These are phyloP conservation scores for Candida insectorum DNA, from an alignment of 805 yeast genomes.

Conservation along the genomic window DNA sequence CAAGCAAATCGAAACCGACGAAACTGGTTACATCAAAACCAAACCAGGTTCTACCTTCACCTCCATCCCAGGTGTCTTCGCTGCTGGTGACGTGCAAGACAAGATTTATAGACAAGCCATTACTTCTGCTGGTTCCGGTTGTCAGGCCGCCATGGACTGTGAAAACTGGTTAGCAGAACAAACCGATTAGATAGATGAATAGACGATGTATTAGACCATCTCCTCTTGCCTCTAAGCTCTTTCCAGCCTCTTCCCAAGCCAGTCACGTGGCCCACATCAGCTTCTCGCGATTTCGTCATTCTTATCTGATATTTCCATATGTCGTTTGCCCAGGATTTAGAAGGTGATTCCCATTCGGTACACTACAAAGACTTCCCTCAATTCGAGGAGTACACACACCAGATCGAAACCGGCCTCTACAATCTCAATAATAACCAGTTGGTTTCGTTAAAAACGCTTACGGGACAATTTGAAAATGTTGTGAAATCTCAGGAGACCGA, in stretches of 20 bases:
- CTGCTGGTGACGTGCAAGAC: constrained; percentile 99
- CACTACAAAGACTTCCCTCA: constrained; percentile 39
- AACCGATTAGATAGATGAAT: constrained; percentile 16
- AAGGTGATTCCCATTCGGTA: constrained; percentile 16
- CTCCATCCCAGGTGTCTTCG: constrained; percentile 86
- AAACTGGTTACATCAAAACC: constrained; percentile 83
- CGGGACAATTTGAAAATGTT: constrained; percentile 19
- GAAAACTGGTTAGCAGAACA: constrained; percentile 75
- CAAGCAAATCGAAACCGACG: constrained; percentile 80
- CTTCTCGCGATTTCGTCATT: no score
- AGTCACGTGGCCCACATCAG: no score
- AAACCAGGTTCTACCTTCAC: constrained; percentile 87
- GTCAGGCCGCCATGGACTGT: constrained; percentile 98
- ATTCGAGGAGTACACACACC: constrained; percentile 28
- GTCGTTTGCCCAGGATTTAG: no score
- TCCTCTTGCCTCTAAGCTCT: no score
- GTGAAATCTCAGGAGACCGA: constrained; percentile 2
- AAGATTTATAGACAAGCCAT: constrained; percentile 96
- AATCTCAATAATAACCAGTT: constrained; percentile 26
- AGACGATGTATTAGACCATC: background rate
- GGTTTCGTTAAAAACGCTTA: constrained; percentile 17
- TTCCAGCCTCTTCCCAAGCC: no score
- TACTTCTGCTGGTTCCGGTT: constrained; percentile 99
- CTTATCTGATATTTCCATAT: no score
- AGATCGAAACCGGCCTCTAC: constrained; percentile 29